Evolutionary conservation across 2,329 filamentous ascomycete species (phyloP).

Genomic region (Exophiala xenobiotica): DNA sequence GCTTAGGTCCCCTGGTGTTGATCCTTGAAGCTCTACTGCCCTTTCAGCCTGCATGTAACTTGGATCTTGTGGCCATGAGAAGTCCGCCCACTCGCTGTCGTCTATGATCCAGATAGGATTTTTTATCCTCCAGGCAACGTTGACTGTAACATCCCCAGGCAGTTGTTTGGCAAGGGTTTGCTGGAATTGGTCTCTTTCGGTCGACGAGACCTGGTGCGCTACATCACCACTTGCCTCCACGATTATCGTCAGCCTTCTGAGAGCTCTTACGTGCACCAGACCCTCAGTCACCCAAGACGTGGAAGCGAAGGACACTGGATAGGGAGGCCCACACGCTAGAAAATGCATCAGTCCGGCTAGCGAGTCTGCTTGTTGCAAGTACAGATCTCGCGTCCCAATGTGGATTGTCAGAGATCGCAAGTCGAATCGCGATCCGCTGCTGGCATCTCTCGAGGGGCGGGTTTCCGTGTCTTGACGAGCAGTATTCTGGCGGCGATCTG

Average conservation of each 20-base stretch:
- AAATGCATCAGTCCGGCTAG: slow-evolving; percentile 12
- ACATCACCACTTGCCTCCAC: slow-evolving; percentile 7
- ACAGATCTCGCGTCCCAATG: slow-evolving; percentile 12
- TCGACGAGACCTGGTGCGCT: background rate
- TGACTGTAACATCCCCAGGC: background rate
- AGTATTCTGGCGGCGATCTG: no score
- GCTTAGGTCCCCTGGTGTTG: no score
- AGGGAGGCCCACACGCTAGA: background rate
- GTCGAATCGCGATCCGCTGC: no score
- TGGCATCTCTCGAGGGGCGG: no score
- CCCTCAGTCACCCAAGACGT: slow-evolving; percentile 15
- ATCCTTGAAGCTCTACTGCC: no score
- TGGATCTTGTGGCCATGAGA: no score
- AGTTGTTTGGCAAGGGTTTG: background rate
- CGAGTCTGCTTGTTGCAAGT: slow-evolving; percentile 12
- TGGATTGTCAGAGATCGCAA: slow-evolving; percentile 5
- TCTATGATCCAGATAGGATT: background rate
- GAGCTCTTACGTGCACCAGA: slow-evolving; percentile 7
- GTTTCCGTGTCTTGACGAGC: no score
- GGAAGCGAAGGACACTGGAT: background rate
- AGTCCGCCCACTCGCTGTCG: slow-evolving; percentile 8
- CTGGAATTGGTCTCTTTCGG: slow-evolving; percentile 2
- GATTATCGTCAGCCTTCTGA: slow-evolving; percentile 11
- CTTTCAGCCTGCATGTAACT: no score
- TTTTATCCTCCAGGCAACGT: slow-evolving; percentile 6